Evolutionary conservation across 2,329 filamentous ascomycete genomes (phyloP).

Genomic region (Aspergillus ruber): DNA sequence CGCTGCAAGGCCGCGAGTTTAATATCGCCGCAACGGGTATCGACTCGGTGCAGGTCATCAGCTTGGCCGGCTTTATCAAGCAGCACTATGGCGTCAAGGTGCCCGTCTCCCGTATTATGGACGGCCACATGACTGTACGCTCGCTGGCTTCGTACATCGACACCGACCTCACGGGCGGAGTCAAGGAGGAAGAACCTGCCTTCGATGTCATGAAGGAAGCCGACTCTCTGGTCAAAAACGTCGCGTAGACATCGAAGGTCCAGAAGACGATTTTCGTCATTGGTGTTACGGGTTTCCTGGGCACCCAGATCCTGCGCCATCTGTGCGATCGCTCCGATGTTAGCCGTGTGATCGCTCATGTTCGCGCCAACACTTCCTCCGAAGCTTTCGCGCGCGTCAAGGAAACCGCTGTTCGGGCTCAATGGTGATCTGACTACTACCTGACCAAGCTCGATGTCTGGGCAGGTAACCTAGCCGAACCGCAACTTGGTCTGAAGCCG

Average conservation of each 20-base stretch:
- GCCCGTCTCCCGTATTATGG: slow-evolving; percentile 7
- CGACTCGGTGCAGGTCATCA: slow-evolving; percentile 10
- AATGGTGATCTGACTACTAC: slow-evolving; percentile 14
- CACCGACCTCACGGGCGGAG: slow-evolving; percentile 4
- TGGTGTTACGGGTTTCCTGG: slow-evolving; percentile 17
- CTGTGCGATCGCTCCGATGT: neutral
- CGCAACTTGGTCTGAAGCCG: slow-evolving; percentile 3
- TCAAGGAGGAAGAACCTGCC: neutral
- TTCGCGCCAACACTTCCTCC: slow-evolving; percentile 6
- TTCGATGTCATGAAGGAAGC: slow-evolving; percentile 11
- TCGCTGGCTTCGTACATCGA: slow-evolving; percentile 6
- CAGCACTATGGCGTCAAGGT: slow-evolving; percentile 9
- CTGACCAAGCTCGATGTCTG: slow-evolving; percentile 14
- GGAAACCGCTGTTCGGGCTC: slow-evolving; percentile 6
- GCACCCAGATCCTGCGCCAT: slow-evolving; percentile 15
- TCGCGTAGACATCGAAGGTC: slow-evolving; percentile 1
- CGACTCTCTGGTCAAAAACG: slow-evolving; percentile 3
- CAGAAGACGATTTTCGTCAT: slow-evolving; percentile 15
- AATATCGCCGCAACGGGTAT: slow-evolving; percentile 8
- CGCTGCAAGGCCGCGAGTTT: slow-evolving; percentile 5
- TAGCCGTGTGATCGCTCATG: neutral
- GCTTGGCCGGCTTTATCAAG: slow-evolving; percentile 11
- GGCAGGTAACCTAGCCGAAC: slow-evolving; percentile 13
- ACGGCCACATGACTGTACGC: slow-evolving; percentile 9
- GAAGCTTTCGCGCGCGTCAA: slow-evolving; percentile 1